These are phyloP conservation scores for Metschnikowia bowlesiae DNA, from an alignment of 805 yeast genomes.

Conservation along the genomic window DNA sequence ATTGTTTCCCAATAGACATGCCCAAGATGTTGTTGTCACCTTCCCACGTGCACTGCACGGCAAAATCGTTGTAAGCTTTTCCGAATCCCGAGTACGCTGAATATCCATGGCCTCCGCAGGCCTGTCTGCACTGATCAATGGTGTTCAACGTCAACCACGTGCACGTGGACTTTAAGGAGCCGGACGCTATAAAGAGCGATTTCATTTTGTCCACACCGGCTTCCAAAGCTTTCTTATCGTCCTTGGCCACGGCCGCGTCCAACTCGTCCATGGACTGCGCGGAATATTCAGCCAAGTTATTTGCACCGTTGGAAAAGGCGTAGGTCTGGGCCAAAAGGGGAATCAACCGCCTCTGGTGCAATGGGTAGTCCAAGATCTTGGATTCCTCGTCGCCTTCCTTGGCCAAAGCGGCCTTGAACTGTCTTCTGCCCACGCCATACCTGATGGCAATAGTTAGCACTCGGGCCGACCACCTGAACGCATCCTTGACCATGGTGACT, in stretches of 20 bases:
- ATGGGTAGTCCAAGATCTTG: conserved; percentile 78
- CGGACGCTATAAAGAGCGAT: conserved; percentile 77
- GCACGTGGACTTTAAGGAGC: conserved; percentile 81
- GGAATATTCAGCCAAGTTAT: conserved; percentile 53
- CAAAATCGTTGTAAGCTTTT: conserved; percentile 86
- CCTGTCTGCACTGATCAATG: conserved; percentile 86
- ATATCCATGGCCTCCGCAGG: conserved; percentile 96
- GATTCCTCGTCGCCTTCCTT: conserved; percentile 47
- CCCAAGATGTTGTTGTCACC: conserved; percentile 91
- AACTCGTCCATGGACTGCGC: conserved; percentile 47
- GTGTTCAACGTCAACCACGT: conserved; percentile 81
- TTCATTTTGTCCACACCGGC: conserved; percentile 60
- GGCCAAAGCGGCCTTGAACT: conserved; percentile 50
- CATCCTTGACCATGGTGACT: conserved; percentile 84
- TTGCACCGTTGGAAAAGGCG: conserved; percentile 69
- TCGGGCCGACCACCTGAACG: conserved; percentile 75
- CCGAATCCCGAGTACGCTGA: conserved; percentile 91
- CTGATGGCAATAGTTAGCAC: conserved; percentile 80
- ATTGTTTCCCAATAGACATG: conserved; percentile 77
- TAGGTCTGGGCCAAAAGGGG: conserved; percentile 82
- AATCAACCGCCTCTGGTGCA: conserved; percentile 82
- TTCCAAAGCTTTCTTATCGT: conserved; percentile 42
- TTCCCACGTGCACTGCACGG: conserved; percentile 98
- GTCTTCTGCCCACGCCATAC: conserved; percentile 87
- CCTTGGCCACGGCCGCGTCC: conserved; percentile 49